Percentiles rank a stretch among this genome's conserved stretches.
Evolutionary conservation across 73 alveolate species (phyloP).

Genomic region (Durusdinium trenchii): DNA sequence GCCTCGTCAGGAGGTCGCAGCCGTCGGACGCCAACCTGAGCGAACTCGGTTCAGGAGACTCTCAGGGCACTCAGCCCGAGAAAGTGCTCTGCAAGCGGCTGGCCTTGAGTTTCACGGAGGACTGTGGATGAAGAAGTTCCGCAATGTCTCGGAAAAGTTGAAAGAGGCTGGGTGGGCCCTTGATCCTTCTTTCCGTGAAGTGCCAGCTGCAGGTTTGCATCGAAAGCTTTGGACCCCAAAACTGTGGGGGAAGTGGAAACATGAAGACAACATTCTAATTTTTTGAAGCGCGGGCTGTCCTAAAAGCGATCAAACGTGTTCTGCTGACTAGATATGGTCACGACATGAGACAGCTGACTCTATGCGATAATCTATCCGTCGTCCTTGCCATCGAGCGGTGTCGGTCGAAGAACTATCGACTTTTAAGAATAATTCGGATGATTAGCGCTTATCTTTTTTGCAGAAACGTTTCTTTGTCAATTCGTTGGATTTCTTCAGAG

Average conservation of each 20-base stretch:
- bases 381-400: not conserved
- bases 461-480: not conserved
- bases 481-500: not conserved
- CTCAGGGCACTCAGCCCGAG: constrained; percentile 31
- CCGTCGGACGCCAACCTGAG: not conserved
- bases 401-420: not conserved
- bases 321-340: not conserved
- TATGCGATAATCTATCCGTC: not conserved
- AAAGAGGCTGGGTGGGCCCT: not conserved
- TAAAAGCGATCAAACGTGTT: not conserved
- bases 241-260: constrained; percentile 31
- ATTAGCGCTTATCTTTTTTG: not conserved
- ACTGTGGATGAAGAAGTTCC: not conserved
- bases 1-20: not conserved
- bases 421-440: not conserved
- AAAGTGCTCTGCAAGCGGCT: not conserved
- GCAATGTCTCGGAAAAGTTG: not conserved
- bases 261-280: not conserved
- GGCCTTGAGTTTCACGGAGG: not conserved
- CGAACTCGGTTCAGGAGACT: not conserved
- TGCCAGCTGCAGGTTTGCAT: not conserved
- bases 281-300: not conserved
- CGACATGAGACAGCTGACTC: not conserved
- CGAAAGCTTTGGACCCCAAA: not conserved
- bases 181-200: not conserved